Conservation (phyloP, 306 rosid genomes). For the Prunus salicina region DNA sequence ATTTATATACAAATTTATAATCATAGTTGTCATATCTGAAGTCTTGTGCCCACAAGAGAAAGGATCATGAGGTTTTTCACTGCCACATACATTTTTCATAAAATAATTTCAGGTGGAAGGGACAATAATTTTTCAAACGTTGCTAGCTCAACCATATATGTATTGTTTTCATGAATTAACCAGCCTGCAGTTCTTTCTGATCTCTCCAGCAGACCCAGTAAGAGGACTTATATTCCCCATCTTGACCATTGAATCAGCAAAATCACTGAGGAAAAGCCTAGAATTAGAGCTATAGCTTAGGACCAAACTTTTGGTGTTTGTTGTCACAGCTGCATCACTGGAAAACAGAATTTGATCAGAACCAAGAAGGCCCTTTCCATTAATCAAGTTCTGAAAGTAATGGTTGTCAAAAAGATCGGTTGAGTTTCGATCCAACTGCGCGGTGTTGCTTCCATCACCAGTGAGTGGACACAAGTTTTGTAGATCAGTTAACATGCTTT, state of each 20-base stretch:
- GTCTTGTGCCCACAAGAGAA: no score
- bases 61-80: no score
- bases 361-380: constrained; percentile 58
- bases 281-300: constrained; percentile 40
- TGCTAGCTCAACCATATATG: background rate
- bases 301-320: constrained; percentile 49
- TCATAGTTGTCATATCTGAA: no score
- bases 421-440: constrained; percentile 65
- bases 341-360: constrained; percentile 76
- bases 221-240: constrained; percentile 74
- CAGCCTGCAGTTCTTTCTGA: constrained; percentile 68
- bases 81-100: background rate
- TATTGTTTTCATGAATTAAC: constrained; percentile 29
- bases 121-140: background rate
- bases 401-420: constrained; percentile 78
- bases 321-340: constrained; percentile 36
- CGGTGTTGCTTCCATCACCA: constrained; percentile 57
- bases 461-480: constrained; percentile 61
- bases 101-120: background rate
- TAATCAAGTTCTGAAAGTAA: constrained; percentile 63
- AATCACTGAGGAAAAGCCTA: constrained; percentile 53
- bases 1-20: no score
- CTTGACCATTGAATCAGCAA: constrained; percentile 66
- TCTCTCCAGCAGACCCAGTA: constrained; percentile 69
- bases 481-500: constrained; percentile 45